Evolutionary conservation across 164 flowering plant species (phyloP).

Genomic region (Taxillus chinensis): DNA sequence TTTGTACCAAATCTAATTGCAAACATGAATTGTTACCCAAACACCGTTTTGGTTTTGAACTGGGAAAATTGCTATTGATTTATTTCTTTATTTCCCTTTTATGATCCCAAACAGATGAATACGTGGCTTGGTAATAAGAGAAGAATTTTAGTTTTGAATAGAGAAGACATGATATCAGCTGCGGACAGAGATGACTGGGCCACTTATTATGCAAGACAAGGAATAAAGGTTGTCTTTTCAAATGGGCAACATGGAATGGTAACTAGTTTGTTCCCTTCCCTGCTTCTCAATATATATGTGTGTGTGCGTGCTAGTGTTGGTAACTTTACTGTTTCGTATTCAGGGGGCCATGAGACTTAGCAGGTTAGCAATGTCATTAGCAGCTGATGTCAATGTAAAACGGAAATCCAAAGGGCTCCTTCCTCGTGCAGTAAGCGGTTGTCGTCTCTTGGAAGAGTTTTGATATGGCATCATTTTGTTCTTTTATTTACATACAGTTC

Average conservation of each 20-base stretch:
- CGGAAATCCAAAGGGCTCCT: conserved; percentile 85
- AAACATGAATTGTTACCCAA: too few relatives aligned
- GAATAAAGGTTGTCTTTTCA: conserved; percentile 67
- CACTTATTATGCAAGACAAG: conserved; percentile 64
- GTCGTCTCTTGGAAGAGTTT: neutral
- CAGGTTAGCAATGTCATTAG: conserved; percentile 72
- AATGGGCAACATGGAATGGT: conserved; percentile 97
- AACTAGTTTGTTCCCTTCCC: conserved; percentile 6
- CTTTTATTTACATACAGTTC: neutral
- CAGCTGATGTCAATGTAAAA: conserved; percentile 71
- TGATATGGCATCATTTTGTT: neutral
- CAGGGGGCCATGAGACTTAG: conserved; percentile 84
- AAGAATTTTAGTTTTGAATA: conserved; percentile 74
- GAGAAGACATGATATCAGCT: conserved; percentile 98
- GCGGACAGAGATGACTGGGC: conserved; percentile 95
- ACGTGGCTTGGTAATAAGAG: conserved; percentile 84
- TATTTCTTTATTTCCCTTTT: neutral
- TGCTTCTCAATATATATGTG: conserved; percentile 5
- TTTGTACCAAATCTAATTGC: too few relatives aligned
- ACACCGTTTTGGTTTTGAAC: too few relatives aligned
- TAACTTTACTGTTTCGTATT: conserved; percentile 7
- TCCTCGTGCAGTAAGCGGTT: conserved; percentile 69
- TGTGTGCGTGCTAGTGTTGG: neutral
- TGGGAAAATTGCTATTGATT: too few relatives aligned
- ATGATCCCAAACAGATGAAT: conserved; percentile 55